A percentile compares a stretch with the other conserved stretches of the same genome.
phyloP scores from a whole-genome alignment of 2,329 filamentous ascomycete species.

The Plectosphaerella plurivora region DNA sequence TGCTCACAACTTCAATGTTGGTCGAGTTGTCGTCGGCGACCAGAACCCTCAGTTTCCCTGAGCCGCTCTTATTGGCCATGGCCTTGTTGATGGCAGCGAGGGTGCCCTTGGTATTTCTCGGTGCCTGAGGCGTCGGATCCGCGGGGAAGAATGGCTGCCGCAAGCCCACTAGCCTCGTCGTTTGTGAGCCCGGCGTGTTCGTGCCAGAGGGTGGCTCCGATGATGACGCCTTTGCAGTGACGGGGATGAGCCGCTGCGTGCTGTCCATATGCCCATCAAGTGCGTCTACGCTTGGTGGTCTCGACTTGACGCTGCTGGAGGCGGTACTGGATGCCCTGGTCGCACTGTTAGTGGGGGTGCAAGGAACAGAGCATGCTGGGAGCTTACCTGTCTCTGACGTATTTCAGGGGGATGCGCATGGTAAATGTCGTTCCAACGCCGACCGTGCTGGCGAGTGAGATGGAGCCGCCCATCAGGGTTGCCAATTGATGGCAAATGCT shows the following conservation, averaged over 20 bases:
- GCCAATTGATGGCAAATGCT: slow-evolving; percentile 88
- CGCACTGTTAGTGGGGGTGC: slow-evolving; percentile 4
- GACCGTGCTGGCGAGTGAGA: slow-evolving; percentile 66
- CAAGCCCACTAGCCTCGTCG: slow-evolving; percentile 69
- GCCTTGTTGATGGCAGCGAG: slow-evolving; percentile 62
- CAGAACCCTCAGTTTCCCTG: slow-evolving; percentile 68
- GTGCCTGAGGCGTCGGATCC: slow-evolving; percentile 25
- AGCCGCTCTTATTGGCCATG: slow-evolving; percentile 54
- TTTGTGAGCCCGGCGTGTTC: slow-evolving; percentile 51
- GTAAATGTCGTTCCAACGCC: slow-evolving; percentile 77
- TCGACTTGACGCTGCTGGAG: slow-evolving; percentile 48
- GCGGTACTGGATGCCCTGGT: slow-evolving; percentile 47
- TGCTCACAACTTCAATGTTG: slow-evolving; percentile 54
- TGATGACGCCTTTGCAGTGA: slow-evolving; percentile 21
- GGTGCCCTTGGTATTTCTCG: slow-evolving; percentile 50
- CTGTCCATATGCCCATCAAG: slow-evolving; percentile 27
- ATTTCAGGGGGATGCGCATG: slow-evolving; percentile 76
- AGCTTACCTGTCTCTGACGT: slow-evolving; percentile 62
- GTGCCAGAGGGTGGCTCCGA: slow-evolving; percentile 13
- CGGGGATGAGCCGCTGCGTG: slow-evolving; percentile 10
- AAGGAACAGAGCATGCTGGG: slow-evolving; percentile 7
- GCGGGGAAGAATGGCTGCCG: slow-evolving; percentile 76
- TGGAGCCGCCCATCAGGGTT: slow-evolving; percentile 74
- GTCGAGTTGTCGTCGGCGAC: slow-evolving; percentile 70
- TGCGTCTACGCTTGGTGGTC: slow-evolving; percentile 41